A percentile compares a stretch with the other conserved stretches of the same genome.
phyloP scores from a whole-genome alignment of 371 early-diverging fungal species.

The Dichotomocladium elegans region DNA sequence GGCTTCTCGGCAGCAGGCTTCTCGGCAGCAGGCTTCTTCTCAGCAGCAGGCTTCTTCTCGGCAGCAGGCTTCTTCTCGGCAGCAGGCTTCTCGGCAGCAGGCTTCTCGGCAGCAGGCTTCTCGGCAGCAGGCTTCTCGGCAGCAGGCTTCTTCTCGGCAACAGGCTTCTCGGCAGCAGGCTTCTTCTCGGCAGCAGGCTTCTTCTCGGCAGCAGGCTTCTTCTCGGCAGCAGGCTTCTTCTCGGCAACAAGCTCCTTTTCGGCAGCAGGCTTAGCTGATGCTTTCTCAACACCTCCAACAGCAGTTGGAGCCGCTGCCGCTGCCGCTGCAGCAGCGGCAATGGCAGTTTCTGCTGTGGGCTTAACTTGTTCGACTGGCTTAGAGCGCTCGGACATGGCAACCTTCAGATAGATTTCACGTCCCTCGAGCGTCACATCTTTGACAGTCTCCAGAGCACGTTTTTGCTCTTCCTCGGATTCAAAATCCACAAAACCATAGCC shows the following conservation, averaged over 20 bases:
- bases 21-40: too few relatives aligned
- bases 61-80: neutral
- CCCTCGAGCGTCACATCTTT: conserved; percentile 62
- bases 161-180: neutral
- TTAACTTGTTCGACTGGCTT: neutral
- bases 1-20: conserved; percentile 1
- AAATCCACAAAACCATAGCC: conserved; percentile 94
- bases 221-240: neutral
- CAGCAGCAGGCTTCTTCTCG: too few relatives aligned
- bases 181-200: neutral
- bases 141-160: neutral
- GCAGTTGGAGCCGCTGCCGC: neutral
- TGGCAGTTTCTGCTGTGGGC: neutral
- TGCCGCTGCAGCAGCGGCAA: neutral
- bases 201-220: neutral
- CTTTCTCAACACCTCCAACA: neutral
- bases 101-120: neutral
- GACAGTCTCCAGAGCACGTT: conserved; percentile 65
- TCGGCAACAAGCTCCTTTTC: neutral
- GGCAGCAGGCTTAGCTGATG: conserved; percentile 6
- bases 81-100: neutral
- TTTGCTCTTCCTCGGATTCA: conserved; percentile 73
- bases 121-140: neutral
- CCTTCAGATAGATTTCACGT: conserved; percentile 68
- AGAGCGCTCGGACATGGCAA: conserved; percentile 54